Conservation (phyloP, 2,329 filamentous ascomycete species). For the Fonsecaea multimorphosa region DNA sequence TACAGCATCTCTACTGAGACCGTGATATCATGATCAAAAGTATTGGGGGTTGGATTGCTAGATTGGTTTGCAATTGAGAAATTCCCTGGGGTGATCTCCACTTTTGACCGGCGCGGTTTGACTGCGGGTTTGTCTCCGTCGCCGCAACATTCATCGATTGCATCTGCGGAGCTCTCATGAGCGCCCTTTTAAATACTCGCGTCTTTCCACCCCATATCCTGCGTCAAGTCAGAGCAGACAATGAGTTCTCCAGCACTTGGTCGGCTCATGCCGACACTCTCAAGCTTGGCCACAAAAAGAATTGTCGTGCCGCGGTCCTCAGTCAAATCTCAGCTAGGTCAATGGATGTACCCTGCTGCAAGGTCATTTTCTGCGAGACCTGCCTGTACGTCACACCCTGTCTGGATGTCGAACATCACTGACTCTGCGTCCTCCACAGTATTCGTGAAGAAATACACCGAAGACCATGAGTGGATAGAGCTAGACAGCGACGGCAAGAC, state of each 20-base stretch:
- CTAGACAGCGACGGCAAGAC: conserved; percentile 80
- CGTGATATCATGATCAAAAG: conserved; percentile 3
- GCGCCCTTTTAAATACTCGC: neutral
- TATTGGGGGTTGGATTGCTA: neutral
- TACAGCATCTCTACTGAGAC: conserved; percentile 76
- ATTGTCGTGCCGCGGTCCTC: conserved; percentile 18
- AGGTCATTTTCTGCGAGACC: conserved; percentile 31
- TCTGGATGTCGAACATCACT: conserved; percentile 5
- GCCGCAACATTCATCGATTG: conserved; percentile 1
- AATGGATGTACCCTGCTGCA: conserved; percentile 12
- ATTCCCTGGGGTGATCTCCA: conserved; percentile 7
- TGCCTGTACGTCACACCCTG: conserved; percentile 25
- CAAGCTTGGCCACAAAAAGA: conserved; percentile 17
- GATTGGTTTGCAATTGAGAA: conserved; percentile 13
- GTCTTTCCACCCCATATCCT: neutral
- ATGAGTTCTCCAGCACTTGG: conserved; percentile 28
- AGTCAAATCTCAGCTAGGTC: conserved; percentile 5
- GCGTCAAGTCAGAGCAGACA: conserved; percentile 3
- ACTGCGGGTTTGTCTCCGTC: conserved; percentile 17
- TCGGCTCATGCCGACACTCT: conserved; percentile 28
- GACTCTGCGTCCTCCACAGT: conserved; percentile 41
- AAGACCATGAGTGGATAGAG: conserved; percentile 98
- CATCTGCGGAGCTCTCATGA: conserved; percentile 20
- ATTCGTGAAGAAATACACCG: conserved; percentile 80
- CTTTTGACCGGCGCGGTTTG: conserved; percentile 15